phyloP scores from a whole-genome alignment of 768 basidiomycete genomes.

The Chlorophyllum brunneum region DNA sequence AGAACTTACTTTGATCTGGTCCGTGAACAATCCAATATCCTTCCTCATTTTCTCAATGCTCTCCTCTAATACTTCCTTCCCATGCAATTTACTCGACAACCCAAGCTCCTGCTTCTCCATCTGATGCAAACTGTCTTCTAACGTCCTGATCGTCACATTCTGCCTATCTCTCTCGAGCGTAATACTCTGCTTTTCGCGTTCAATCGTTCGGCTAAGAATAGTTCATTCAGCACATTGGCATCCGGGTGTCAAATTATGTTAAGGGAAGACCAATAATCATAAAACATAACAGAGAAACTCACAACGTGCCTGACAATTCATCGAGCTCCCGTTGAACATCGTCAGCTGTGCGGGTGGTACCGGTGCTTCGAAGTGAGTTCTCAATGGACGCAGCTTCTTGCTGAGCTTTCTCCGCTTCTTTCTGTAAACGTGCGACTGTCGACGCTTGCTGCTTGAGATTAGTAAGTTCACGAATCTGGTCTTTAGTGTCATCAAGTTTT shows the following conservation, averaged over 20 bases:
- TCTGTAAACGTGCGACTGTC: conserved; percentile 54
- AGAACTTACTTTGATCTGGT: conserved; percentile 46
- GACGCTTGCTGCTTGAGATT: conserved; percentile 58
- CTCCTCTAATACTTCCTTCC: conserved; percentile 53
- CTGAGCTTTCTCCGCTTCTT: conserved; percentile 55
- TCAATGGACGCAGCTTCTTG: conserved; percentile 65
- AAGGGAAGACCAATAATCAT: no score
- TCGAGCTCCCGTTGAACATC: conserved; percentile 83
- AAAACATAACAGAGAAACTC: conserved; percentile 20
- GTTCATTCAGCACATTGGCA: neutral
- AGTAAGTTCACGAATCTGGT: conserved; percentile 57
- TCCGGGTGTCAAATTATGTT: no score
- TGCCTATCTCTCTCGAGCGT: conserved; percentile 61
- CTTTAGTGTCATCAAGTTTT: conserved; percentile 48
- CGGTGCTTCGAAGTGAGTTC: conserved; percentile 61
- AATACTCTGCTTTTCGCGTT: conserved; percentile 58
- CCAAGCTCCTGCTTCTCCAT: conserved; percentile 61
- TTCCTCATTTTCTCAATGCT: conserved; percentile 54
- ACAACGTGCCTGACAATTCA: conserved; percentile 62
- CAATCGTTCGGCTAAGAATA: conserved; percentile 52
- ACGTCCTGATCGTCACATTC: conserved; percentile 42
- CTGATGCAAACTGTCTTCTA: conserved; percentile 58
- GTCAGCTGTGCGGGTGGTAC: conserved; percentile 77
- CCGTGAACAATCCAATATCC: conserved; percentile 44
- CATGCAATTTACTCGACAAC: conserved; percentile 52